phyloP scores from a whole-genome alignment of 257 asterid genomes.

The Solanum pimpinellifolium region DNA sequence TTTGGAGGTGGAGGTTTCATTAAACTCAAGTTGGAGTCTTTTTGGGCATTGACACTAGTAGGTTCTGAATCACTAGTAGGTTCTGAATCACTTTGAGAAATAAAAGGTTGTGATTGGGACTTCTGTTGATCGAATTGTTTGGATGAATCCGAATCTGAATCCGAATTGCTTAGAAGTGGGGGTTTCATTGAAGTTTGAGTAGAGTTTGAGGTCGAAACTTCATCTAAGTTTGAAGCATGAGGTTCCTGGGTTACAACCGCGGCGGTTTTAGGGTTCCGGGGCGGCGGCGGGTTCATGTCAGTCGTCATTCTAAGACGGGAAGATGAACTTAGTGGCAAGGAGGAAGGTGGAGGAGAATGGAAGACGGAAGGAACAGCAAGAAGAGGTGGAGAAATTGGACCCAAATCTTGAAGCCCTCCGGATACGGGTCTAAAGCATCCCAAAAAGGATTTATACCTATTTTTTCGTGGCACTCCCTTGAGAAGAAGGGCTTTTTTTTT shows the following conservation, averaged over 20 bases:
- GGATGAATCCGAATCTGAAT: slow-evolving; percentile 11
- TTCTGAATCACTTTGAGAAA: slow-evolving; percentile 7
- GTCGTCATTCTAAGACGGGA: slow-evolving; percentile 24
- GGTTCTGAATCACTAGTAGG: neutral
- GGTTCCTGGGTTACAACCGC: slow-evolving; percentile 20
- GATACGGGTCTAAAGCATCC: neutral
- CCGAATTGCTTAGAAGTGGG: slow-evolving; percentile 26
- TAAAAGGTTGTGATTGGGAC: slow-evolving; percentile 1
- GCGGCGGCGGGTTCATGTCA: slow-evolving; percentile 68
- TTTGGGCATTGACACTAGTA: slow-evolving; percentile 1
- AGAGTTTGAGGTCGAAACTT: slow-evolving; percentile 15
- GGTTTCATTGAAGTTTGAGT: slow-evolving; percentile 18
- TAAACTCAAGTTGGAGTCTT: slow-evolving; percentile 1
- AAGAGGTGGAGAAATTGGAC: neutral
- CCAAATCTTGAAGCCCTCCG: neutral
- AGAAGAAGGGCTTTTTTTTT: neutral
- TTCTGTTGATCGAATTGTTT: slow-evolving; percentile 1
- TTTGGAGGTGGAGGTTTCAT: neutral
- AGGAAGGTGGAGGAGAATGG: neutral
- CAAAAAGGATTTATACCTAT: neutral
- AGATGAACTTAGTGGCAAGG: neutral
- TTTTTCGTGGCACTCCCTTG: neutral
- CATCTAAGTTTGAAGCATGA: neutral
- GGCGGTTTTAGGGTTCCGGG: slow-evolving; percentile 22
- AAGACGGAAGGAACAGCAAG: neutral